Conservation (phyloP, 2,329 filamentous ascomycete species). For the Pezicula radicicola region DNA sequence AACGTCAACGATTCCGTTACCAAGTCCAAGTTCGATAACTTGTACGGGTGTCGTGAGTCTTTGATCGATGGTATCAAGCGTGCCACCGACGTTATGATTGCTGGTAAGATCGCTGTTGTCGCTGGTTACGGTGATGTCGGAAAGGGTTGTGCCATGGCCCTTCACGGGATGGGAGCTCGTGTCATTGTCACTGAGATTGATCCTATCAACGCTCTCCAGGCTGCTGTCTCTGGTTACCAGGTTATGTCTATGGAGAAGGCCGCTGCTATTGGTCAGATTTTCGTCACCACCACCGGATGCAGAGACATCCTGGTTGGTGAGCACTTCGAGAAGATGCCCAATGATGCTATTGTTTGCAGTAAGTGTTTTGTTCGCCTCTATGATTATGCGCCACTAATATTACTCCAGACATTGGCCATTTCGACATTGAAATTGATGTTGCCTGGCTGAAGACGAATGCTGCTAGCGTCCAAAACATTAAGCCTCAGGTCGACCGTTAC, state of each 20-base stretch:
- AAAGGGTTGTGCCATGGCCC: conserved; percentile 96
- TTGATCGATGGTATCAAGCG: conserved; percentile 99
- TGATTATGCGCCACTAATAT: conserved; percentile 11
- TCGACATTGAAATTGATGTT: conserved; percentile 99
- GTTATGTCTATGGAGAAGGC: conserved; percentile 98
- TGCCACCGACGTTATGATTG: conserved; percentile 99
- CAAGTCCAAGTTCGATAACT: conserved; percentile 99
- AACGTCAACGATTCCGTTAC: conserved; percentile 99
- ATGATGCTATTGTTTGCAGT: conserved; percentile 99
- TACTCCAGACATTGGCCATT: conserved; percentile 85
- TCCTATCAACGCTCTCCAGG: conserved; percentile 99
- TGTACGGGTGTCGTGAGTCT: conserved; percentile 98
- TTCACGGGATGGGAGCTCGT: conserved; percentile 95
- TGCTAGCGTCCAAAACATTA: conserved; percentile 94
- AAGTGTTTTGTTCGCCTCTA: conserved; percentile 34
- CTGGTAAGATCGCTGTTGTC: conserved; percentile 96
- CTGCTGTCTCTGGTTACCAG: conserved; percentile 94
- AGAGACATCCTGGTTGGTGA: conserved; percentile 89
- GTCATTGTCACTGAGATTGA: conserved; percentile 97
- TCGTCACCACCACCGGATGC: conserved; percentile 98
- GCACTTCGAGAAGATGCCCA: conserved; percentile 94
- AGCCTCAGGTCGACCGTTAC: conserved; percentile 99
- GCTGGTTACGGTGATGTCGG: conserved; percentile 98
- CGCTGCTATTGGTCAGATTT: conserved; percentile 86
- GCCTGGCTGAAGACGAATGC: conserved; percentile 99